Base-by-base conservation (phyloP, 768 basidiomycete species). In the Leucosporidium scottii region DNA sequence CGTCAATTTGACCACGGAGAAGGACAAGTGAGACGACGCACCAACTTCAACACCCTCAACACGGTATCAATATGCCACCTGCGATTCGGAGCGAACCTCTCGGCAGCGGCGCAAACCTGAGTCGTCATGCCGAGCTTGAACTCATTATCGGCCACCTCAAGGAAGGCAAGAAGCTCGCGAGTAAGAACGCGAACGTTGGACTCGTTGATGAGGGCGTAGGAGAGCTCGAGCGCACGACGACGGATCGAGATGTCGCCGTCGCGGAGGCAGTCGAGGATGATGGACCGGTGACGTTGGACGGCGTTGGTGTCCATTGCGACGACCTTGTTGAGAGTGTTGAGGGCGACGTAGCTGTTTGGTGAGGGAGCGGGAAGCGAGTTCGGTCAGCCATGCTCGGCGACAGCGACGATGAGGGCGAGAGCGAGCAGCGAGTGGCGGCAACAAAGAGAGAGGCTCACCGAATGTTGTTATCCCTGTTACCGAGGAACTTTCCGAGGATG, bases 61-160 rank as follows among this genome's bases (percentile, higher is more conserved):
- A 97, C 90, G 0, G 96, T 98, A 78, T 98, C 96, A 61, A 99
- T 99, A 77, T 99, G 96, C 94, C 94, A 99, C 71, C 96, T 84
- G 79, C 93, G 93, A 78, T 94, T 97, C 0, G 96, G 96, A 0
- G 94, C 94, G 76, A 91, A 98, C 55, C 93, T 83, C 79, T 99
- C 96, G 0, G 96, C 96, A 3, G 93, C 94, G 30, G 97, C 81
- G 62, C 88, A 91, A 58, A 99, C 93, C 78, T 99, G 94, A 0
- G 94, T 97, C 0, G 96, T 99, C 86, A 99, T 88, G 1, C 91
- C 89, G 20, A 91, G 85, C 80, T 99, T 99, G 82, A 99, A 99
- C 77, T 99, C 96, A 70, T 97, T 93, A 76, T 98, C 96, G 36
- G 96, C 94, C 25, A 97, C 91, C 75, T 98, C 94, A 21, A 99